Conservation (phyloP, 345 rosid genomes). For the Durio zibethinus region DNA sequence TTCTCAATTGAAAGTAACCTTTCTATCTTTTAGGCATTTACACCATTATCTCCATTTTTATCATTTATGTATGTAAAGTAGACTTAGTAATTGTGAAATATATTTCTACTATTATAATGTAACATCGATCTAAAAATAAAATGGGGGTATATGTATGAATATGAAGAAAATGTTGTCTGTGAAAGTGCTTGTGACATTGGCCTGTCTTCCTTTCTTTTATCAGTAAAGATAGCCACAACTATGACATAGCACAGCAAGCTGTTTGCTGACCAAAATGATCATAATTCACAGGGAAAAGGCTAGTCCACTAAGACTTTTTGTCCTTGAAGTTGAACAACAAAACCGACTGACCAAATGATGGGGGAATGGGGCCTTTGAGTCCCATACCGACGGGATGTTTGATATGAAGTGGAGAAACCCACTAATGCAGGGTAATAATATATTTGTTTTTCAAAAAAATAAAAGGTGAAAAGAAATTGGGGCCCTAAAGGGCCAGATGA, state of each 20-base stretch:
- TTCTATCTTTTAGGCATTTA: too few species aligned
- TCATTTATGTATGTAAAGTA: too few species aligned
- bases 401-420: slow-evolving; percentile 15
- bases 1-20: too few species aligned
- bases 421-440: not conserved
- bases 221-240: not conserved
- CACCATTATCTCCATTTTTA: too few species aligned
- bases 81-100: too few species aligned
- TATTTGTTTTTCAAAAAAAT: not conserved
- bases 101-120: too few species aligned
- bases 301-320: slow-evolving; percentile 7
- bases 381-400: slow-evolving; percentile 26
- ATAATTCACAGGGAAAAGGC: not conserved
- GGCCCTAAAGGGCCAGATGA: slow-evolving; percentile 9
- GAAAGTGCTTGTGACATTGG: not conserved
- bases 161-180: not conserved
- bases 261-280: not conserved
- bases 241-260: not conserved
- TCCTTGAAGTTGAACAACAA: slow-evolving; percentile 5
- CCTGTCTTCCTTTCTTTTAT: not conserved
- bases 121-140: too few species aligned
- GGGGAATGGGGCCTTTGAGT: slow-evolving; percentile 24
- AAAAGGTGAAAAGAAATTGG: not conserved
- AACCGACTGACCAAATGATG: slow-evolving; percentile 26
- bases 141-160: too few species aligned